Base-by-base conservation (phyloP, 495 filamentous ascomycete species). In the Penicillium parvum region DNA sequence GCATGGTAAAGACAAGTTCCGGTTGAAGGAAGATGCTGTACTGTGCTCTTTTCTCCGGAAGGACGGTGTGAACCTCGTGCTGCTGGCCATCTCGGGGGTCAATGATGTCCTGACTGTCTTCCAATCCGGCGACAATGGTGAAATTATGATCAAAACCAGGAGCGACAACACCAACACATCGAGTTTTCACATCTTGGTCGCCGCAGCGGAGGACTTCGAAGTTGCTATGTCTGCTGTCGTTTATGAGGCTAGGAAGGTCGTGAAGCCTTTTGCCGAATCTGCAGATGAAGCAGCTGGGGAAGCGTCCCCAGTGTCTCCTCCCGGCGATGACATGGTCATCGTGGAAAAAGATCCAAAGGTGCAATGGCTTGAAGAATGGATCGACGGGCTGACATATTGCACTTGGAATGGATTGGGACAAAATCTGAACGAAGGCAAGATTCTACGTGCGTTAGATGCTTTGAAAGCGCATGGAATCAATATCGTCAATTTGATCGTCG, bases 371-470 rank as follows among this genome's bases (percentile, higher is more conserved):
- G 78, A 90, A 40, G 78, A 86, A 33, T 95, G 88, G 89, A 88
- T 85, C 55, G 92, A 98, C 63, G 92, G 92, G 2, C 54, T 85
- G 28, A 76, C 80, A 4, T 85, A 83, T 56, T 85, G 90, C 63
- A 98, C 92, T 7, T 97, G 92, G 92, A 97, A 97, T 58, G 83
- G 81, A 1, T 72, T 98, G 1, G 92, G 92, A 0, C 88, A 90
- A 59, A 63, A 82, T 8, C 65, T 97, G 28, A 87, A 81, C 0
- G 88, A 91, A 48, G 72, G 88, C 4, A 92, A 86, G 52, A 79
- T 98, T 16, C 56, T 89, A 16, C 59, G 77, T 20, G 88, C 90
- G 9, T 68, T 98, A 7, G 77, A 86, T 46, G 68, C 73, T 1
- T 67, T 97, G 32, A 77, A 84, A 21, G 65, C 81, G 14, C 75